Base-by-base conservation (phyloP, 1,284 basidiomycete species). In the Fomitiporia mediterranea region DNA sequence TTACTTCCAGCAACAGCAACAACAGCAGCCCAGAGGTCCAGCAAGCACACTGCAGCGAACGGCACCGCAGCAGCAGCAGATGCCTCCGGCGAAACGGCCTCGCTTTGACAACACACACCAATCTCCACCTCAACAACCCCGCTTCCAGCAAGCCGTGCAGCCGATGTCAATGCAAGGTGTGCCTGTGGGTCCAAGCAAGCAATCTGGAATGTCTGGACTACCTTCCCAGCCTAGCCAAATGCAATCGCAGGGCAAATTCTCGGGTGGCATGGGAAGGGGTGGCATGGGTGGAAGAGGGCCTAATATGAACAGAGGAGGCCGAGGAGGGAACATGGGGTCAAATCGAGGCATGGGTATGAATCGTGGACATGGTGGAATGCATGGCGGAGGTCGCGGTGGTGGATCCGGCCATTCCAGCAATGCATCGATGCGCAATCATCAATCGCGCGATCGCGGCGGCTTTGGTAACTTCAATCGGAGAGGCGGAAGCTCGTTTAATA, bases 31-130 rank as follows among this genome's bases (percentile, higher is more conserved):
- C 19, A 74, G 71, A 39, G 74, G 73, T 56, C 76, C 73, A 58
- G 72, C 74, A 28, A 74, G 72, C 48, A 80, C 77, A 60, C 63
- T 79, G 8, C 85, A 83, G 62, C 84, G 87, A 59, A 71, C 78
- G 2, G n/a, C n/a, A n/a, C 79, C 84, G 3, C 81, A 82, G 28
- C 84, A 87, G 61, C 83, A 86, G 61, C 83, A 88, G 63, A 74
- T 84, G 6, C 86, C 86, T 13, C 88, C 89, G 1, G 87, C 87
- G 2, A 94, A 95, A 69, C 77, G 91, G 51, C 91, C 85, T 60
- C 80, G 91, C 17, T 92, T 92, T 65, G 91, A 94, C 66, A 84
- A 83, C 4, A 85, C 88, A 0, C 81, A 72, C 59, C 72, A 74
- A 56, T 76, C 64, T 65, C 72, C 50, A 72, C 70, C 68, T 27